phyloP scores from a whole-genome alignment of 768 basidiomycete genomes.

The Suillus subalutaceus region DNA sequence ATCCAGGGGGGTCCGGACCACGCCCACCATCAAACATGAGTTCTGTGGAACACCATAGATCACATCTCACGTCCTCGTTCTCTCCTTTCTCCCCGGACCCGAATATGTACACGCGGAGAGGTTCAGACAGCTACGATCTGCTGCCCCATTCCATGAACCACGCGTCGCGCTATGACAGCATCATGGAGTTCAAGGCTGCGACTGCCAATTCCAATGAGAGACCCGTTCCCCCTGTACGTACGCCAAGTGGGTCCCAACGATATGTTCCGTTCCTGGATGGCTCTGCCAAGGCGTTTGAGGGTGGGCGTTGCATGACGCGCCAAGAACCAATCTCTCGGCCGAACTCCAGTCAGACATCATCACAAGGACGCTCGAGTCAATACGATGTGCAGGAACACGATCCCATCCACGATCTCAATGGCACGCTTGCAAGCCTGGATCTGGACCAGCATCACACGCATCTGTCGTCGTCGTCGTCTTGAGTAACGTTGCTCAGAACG shows the following conservation, averaged over 20 bases:
- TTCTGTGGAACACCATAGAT: conserved; percentile 21
- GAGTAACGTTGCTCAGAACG: conserved; percentile 10
- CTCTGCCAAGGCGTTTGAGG: conserved; percentile 39
- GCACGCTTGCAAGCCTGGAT: conserved; percentile 75
- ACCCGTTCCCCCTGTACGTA: conserved; percentile 48
- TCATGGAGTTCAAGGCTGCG: conserved; percentile 40
- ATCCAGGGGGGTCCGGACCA: conserved; percentile 20
- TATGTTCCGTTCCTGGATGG: conserved; percentile 48
- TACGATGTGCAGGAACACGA: conserved; percentile 46
- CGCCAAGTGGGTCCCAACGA: conserved; percentile 49
- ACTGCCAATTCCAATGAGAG: conserved; percentile 29
- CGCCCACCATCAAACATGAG: conserved; percentile 20
- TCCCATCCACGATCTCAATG: conserved; percentile 69
- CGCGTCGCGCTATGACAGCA: conserved; percentile 50
- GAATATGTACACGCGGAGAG: conserved; percentile 47
- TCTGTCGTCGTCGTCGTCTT: conserved; percentile 12
- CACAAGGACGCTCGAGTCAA: conserved; percentile 25
- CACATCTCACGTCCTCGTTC: conserved; percentile 42
- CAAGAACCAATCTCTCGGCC: conserved; percentile 58
- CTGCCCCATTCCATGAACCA: conserved; percentile 52
- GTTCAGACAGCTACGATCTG: conserved; percentile 25
- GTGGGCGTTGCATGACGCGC: conserved; percentile 45
- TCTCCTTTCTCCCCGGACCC: conserved; percentile 84
- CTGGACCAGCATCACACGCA: conserved; percentile 44
- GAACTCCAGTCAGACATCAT: conserved; percentile 47